Evolutionary conservation across 768 basidiomycete genomes (phyloP), one percentile per base, ranked within the genome.

Genomic region (Sarcodon aspratus): DNA sequence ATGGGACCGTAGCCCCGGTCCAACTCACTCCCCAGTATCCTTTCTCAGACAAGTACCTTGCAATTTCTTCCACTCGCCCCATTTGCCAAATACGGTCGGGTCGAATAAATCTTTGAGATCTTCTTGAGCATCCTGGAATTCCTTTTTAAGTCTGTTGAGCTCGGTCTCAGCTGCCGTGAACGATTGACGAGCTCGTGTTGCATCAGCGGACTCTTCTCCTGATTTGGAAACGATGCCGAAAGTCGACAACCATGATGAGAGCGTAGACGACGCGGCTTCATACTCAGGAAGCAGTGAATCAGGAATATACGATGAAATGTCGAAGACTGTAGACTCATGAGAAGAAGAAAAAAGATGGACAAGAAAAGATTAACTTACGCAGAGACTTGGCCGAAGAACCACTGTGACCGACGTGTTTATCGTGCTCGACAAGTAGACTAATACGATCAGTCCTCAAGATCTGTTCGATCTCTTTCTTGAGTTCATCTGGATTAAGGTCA

Each of bases 61-160:
- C 6, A 99, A 75, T 67, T 95, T 96, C 73, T 95, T 95, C 91
- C 91, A 99, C 67, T 96, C 90, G 45, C 90, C 95, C 27, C 88
- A 72, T 1, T 67, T 61, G 15, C 93, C 93, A 55, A 85, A 96
- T 34, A 74, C 75, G 15, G 78, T 62, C 8, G 64, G 65, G 50
- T 80, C 69, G 58, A 82, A 88, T 18, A 98, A 70, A 50, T 85
- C 79, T 1, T 62, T 63, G 9, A 90, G 61, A 37, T 85, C 82
- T 18, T 72, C 64, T 47, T 75, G 69, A 0, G 80, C 76, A 7
- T 71, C 67, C 27, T 75, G 66, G 48, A 76, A 71, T 21, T 84
- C 76, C 18, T 72, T 67, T 44, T 74, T 70, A 6, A 77, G 63
- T 9, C 66, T 58, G 45, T 73, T 70, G 13, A 91, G 72, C 12